phyloP scores from a whole-genome alignment of 768 basidiomycete genomes.

The Russula olivacea region DNA sequence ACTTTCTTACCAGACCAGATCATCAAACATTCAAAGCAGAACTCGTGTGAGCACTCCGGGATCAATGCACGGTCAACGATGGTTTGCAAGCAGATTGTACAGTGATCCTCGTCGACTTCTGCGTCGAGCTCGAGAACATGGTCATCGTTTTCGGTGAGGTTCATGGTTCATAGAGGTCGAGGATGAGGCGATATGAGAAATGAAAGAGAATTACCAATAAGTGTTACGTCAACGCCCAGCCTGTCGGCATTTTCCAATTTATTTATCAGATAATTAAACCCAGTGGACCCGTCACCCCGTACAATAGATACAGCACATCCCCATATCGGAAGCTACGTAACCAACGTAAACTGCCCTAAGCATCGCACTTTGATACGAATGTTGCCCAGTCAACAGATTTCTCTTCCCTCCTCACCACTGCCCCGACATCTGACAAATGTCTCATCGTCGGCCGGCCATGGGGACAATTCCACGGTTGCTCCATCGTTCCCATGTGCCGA shows the following conservation, averaged over 20 bases:
- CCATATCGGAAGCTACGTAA: not conserved
- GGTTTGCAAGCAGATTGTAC: conserved; percentile 80
- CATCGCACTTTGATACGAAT: not conserved
- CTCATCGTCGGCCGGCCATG: conserved; percentile 34
- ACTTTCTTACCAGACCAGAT: conserved; percentile 68
- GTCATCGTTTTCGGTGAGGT: not conserved
- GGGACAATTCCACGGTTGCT: conserved; percentile 36
- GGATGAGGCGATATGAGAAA: not conserved
- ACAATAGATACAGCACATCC: not conserved
- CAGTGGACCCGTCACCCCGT: too few species aligned
- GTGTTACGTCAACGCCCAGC: not conserved
- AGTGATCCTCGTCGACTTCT: conserved; percentile 51
- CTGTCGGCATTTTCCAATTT: not conserved
- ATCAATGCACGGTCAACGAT: conserved; percentile 75
- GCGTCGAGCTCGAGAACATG: conserved; percentile 6
- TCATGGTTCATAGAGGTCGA: conserved; percentile 7
- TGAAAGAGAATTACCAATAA: not conserved
- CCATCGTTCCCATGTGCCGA: conserved; percentile 33
- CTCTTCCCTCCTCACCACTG: not conserved
- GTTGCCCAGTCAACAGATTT: conserved; percentile 13
- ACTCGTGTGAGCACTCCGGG: conserved; percentile 84
- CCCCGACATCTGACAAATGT: conserved; percentile 24
- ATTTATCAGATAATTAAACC: not conserved
- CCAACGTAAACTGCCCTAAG: too few species aligned
- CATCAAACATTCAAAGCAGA: conserved; percentile 87